phyloP scores from a whole-genome alignment of 1,284 basidiomycete genomes.

The Tilletiopsis washingtonensis region DNA sequence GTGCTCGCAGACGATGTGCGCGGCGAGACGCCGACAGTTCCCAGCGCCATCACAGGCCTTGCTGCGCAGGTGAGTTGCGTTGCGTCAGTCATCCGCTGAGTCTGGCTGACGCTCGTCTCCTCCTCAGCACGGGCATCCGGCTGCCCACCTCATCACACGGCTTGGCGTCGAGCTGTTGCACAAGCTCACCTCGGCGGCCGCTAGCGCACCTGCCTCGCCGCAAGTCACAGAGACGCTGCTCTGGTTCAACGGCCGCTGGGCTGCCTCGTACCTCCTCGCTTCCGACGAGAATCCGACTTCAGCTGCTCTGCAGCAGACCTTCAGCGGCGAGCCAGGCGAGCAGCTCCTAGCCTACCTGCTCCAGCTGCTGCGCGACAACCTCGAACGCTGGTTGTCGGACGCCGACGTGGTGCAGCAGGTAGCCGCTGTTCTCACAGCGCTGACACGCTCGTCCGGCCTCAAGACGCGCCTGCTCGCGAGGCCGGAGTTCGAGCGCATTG shows the following conservation, averaged over 20 bases:
- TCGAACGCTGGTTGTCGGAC: constrained; percentile 36
- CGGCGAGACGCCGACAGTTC: constrained; percentile 28
- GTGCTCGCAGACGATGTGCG: constrained; percentile 27
- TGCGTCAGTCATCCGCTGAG: too few species aligned
- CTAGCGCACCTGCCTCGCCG: constrained; percentile 27
- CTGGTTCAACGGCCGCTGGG: constrained; percentile 39
- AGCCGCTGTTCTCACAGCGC: constrained; percentile 26
- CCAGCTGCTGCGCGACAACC: constrained; percentile 22
- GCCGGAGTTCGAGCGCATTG: constrained; percentile 25
- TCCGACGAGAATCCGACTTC: too few species aligned
- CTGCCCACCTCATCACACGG: constrained; percentile 21
- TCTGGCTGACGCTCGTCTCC: too few species aligned
- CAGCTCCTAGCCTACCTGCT: constrained; percentile 31
- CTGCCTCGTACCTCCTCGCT: constrained; percentile 30
- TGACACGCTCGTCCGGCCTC: constrained; percentile 27
- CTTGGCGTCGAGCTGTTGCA: constrained; percentile 26
- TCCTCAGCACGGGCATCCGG: too few species aligned
- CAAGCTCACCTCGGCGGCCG: constrained; percentile 16
- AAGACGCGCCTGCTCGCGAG: constrained; percentile 30
- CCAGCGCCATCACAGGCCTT: constrained; percentile 14
- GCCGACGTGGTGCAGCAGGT: constrained; percentile 34
- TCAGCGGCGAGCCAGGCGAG: constrained; percentile 24
- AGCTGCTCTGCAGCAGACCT: constrained; percentile 14
- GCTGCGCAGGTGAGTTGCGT: background rate
- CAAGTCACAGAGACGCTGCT: constrained; percentile 33